Base-by-base conservation (phyloP, 108 stramenopile species). In the Pseudonitzschia multiseries region DNA sequence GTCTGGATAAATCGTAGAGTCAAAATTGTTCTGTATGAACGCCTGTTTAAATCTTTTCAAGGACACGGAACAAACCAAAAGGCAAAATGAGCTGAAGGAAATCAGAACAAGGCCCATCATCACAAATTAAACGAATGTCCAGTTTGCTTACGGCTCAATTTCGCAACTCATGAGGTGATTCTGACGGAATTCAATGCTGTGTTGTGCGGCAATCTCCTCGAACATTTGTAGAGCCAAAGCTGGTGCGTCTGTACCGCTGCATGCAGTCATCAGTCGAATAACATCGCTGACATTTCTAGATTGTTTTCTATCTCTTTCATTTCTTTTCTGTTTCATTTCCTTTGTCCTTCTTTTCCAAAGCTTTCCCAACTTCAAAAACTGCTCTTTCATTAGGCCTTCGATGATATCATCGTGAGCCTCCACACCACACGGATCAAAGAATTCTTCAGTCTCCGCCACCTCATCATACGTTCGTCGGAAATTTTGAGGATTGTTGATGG, bases 351-450 rank as follows among this genome's bases (percentile, higher is more conserved):
- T n/a, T 56, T 32, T 57, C 43, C 33, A 73, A 24, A 92, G 74
- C 0, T 24, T 21, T 13, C 78, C 79, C 52, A 87, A 73, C 46
- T 87, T 87, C 31, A 77, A 69, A 36, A 89, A 64, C 64, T 89
- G 88, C n/a, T 78, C 71, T 22, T 79, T 76, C 59, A 92, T 73
- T 22, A 89, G 52, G 3, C 83, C 29, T 41, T 84, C 84, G 60
- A 92, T 82, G 42, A 92, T 87, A 68, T 83, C 91, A 77, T 92
- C 86, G 14, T 86, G 87, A 0, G 91, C 86, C 59, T 92, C 91
- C 75, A 85, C 78, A 2, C 91, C 91, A 73, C 85, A 86, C 5
- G 91, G 88, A 72, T 92, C 91, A 0, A 88, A 51, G 54, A 79
- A 92, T 48, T 68, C 41, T 10, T 78, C 26, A 10, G 44, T 70